Evolutionary conservation across 2,329 filamentous ascomycete genomes (phyloP).

Genomic region (Claviceps digitariae): DNA sequence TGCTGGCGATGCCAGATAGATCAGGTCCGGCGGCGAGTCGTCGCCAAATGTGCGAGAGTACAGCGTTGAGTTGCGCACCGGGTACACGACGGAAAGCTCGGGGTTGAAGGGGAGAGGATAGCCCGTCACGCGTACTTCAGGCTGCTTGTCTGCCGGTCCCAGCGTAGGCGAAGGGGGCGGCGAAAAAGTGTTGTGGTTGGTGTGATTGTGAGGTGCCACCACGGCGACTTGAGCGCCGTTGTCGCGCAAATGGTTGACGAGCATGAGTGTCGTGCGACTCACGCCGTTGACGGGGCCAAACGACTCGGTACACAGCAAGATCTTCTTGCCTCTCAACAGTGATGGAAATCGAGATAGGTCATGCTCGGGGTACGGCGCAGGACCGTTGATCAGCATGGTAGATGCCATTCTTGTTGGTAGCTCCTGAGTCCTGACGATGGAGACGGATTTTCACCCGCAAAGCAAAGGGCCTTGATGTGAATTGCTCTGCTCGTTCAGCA

Average conservation of each 20-base stretch:
- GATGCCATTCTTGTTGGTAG: too few species aligned
- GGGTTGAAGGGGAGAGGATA: slow-evolving; percentile 60
- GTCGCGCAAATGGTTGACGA: slow-evolving; percentile 52
- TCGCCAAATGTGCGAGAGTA: slow-evolving; percentile 45
- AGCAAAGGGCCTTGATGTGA: neutral
- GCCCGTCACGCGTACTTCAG: slow-evolving; percentile 47
- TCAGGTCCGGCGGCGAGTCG: slow-evolving; percentile 42
- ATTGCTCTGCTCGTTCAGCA: neutral
- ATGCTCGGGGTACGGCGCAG: slow-evolving; percentile 15
- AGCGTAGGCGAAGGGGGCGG: slow-evolving; percentile 24
- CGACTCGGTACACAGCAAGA: slow-evolving; percentile 57
- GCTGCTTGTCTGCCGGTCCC: slow-evolving; percentile 19
- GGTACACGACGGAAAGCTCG: slow-evolving; percentile 56
- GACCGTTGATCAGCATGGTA: slow-evolving; percentile 2
- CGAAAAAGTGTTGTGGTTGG: slow-evolving; percentile 39
- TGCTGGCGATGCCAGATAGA: slow-evolving; percentile 57
- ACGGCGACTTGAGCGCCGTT: slow-evolving; percentile 52
- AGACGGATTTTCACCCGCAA: neutral
- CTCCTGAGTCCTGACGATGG: neutral
- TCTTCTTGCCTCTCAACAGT: slow-evolving; percentile 42
- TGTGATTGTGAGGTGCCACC: slow-evolving; percentile 48
- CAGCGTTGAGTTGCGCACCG: slow-evolving; percentile 49
- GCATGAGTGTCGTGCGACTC: slow-evolving; percentile 54
- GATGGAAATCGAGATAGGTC: slow-evolving; percentile 32
- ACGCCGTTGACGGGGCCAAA: slow-evolving; percentile 64